Evolutionary conservation across 805 yeast genomes (phyloP), one percentile per base, ranked within the genome.

Genomic region (Saturnispora quitensis): DNA sequence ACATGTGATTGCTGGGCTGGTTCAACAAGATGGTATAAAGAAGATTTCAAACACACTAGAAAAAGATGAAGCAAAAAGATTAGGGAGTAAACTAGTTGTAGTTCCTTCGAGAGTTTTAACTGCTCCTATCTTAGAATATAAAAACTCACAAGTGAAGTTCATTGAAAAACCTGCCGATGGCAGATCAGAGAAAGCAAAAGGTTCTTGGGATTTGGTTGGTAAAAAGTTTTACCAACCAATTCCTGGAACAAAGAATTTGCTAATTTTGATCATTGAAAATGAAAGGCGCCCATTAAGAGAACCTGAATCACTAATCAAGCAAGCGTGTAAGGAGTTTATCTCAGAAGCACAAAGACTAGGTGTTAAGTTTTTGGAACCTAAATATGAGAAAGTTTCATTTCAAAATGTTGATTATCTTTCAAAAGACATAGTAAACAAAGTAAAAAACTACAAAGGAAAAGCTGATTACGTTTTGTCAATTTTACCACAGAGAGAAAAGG

Each of bases 41-140:
- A 57, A 60, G 10, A 43, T 65, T 43, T 40, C 50, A 3, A 15
- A 35, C 9, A 40, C 51, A 9, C 43, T 53, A 24, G 45, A 45
- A 15, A 45, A 45, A 25, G 57, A 58, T 5, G 49, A 48, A 10
- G 55, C 57, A 12, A 22, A 44, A 10, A 56, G 62, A 52, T 50
- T 60, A 27, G 61, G 62, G 35, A 58, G 40, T 1, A 60, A 60
- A 40, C 48, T 60, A 15, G 54, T 63, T 48, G 59, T 58, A 42
- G 62, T 64, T 40, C 64, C 64, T n/a, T 65, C 66, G 6, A 61
- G 68, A 50, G 55, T 65, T 43, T 51, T 65, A 22, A 35, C 56
- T 18, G 60, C 62, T 27, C 61, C 61, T 9, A 40, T 50, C 31
- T 56, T 65, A 27, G 48, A 56, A 5, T 60, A 60, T 38, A 56